Percentiles rank a stretch among this genome's conserved stretches.
phyloP scores from a whole-genome alignment of 805 yeast genomes.

The Dipodascus geniculatus region DNA sequence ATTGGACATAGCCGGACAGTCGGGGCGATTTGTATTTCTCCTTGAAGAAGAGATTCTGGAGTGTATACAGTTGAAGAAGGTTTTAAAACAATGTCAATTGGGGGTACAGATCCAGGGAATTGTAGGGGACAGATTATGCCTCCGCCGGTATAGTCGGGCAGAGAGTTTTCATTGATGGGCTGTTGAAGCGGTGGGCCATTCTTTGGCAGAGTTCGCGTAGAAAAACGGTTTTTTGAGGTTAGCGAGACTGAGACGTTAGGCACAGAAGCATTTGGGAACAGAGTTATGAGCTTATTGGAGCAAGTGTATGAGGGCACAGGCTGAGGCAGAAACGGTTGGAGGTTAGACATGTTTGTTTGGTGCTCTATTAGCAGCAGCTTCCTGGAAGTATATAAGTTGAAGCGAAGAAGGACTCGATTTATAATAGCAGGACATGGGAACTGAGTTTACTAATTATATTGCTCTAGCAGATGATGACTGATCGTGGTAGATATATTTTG shows the following conservation, averaged over 20 bases:
- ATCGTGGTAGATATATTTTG: too few species aligned
- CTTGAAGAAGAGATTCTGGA: not conserved
- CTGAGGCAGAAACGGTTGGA: not conserved
- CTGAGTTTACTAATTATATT: too few species aligned
- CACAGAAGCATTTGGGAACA: not conserved
- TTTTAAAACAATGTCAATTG: not conserved
- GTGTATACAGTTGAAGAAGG: not conserved
- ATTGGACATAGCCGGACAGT: not conserved
- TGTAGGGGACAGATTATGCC: not conserved
- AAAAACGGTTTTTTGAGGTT: not conserved
- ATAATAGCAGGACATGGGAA: too few species aligned
- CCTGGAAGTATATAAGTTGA: too few species aligned
- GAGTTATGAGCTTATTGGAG: not conserved
- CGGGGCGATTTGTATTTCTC: not conserved
- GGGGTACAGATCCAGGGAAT: not conserved
- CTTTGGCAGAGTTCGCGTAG: too few species aligned
- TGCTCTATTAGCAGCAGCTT: too few species aligned
- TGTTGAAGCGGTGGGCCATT: too few species aligned
- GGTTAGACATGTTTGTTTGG: not conserved
- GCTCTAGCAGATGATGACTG: too few species aligned
- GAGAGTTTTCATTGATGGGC: not conserved
- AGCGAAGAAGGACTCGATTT: too few species aligned
- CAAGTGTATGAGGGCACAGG: not conserved
- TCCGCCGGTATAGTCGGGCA: not conserved
- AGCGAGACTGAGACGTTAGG: not conserved